These are phyloP conservation scores for Clitopilus hobsonii DNA, from an alignment of 768 basidiomycete species.

Conservation along the genomic window DNA sequence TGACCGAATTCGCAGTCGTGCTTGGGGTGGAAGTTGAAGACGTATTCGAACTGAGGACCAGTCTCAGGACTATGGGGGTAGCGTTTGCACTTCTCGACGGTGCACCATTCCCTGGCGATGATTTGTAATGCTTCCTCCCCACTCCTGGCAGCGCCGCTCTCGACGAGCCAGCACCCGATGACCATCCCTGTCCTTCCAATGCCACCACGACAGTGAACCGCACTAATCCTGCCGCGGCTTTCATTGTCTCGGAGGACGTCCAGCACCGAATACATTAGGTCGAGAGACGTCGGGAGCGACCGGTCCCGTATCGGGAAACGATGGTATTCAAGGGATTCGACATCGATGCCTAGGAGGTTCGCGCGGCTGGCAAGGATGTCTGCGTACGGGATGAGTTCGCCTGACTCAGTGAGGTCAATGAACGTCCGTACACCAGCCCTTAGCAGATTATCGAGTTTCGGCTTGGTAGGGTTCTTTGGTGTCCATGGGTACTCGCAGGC, in stretches of 20 bases:
- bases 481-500: conserved; percentile 84
- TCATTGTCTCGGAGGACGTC: conserved; percentile 58
- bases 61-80: conserved; percentile 80
- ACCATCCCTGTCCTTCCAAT: conserved; percentile 68
- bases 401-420: conserved; percentile 80
- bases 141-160: conserved; percentile 55
- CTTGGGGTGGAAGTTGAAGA: conserved; percentile 47
- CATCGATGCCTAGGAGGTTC: conserved; percentile 49
- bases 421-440: conserved; percentile 73
- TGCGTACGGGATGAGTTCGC: conserved; percentile 67
- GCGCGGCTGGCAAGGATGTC: conserved; percentile 51
- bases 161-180: conserved; percentile 72
- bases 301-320: conserved; percentile 77
- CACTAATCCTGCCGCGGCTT: conserved; percentile 51
- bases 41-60: conserved; percentile 73
- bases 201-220: conserved; percentile 77
- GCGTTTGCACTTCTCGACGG: conserved; percentile 71
- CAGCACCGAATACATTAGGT: conserved; percentile 57
- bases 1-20: not conserved
- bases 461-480: conserved; percentile 48
- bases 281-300: conserved; percentile 53
- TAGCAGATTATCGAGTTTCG: conserved; percentile 73
- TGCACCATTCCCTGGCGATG: conserved; percentile 67
- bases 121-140: conserved; percentile 62
- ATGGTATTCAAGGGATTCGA: conserved; percentile 61